These are phyloP conservation scores for Paramecium tetraurelia DNA, from an alignment of 73 alveolate species.

Conservation along the genomic window DNA sequence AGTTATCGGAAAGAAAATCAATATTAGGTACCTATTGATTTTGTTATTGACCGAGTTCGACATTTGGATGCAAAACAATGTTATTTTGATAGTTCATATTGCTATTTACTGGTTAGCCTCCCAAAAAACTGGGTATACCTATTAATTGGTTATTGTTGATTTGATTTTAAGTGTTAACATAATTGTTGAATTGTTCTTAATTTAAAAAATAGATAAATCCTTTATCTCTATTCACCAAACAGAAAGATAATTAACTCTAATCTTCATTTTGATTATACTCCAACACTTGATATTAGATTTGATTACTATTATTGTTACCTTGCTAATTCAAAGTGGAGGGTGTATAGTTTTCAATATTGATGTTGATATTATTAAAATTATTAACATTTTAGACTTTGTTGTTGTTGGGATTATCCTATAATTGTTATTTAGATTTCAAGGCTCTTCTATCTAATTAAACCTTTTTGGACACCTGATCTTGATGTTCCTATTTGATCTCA, in stretches of 20 bases:
- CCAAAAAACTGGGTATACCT: not conserved
- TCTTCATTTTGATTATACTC: not conserved
- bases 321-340: not conserved
- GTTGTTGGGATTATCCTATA: not conserved
- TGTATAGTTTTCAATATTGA: not conserved
- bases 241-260: not conserved
- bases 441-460: not conserved
- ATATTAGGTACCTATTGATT: not conserved
- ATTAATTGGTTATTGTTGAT: not conserved
- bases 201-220: not conserved
- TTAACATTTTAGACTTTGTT: not conserved
- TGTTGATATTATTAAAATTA: not conserved
- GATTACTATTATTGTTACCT: not conserved
- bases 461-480: not conserved
- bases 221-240: slow-evolving; percentile 21
- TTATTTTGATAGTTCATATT: not conserved
- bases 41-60: not conserved
- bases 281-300: not conserved
- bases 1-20: not conserved
- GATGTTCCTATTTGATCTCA: not conserved
- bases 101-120: not conserved
- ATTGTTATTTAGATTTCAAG: not conserved
- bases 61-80: not conserved
- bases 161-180: not conserved
- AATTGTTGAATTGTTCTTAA: not conserved